A percentile compares a stretch with the other conserved stretches of the same genome.
Conservation (phyloP, 148 eudicot species). For the Vaccinium corymbosum region DNA sequence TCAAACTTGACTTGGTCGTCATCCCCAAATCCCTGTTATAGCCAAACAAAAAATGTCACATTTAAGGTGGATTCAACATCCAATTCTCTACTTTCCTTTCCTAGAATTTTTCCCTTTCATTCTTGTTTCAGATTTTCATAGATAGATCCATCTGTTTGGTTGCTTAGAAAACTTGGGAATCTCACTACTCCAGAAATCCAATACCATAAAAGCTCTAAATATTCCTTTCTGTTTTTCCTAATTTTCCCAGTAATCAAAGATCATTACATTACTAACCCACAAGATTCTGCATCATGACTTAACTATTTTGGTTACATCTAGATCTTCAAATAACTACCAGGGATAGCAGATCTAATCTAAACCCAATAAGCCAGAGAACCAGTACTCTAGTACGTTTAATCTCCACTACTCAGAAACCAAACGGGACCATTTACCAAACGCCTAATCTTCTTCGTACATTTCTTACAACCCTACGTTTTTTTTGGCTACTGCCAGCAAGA, state of each 20-base stretch:
- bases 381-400: background rate
- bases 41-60: slow-evolving; percentile 6
- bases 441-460: background rate
- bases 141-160: background rate
- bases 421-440: background rate
- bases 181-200: slow-evolving; percentile 5
- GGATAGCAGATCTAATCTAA: slow-evolving; percentile 6
- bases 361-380: background rate
- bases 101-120: background rate
- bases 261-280: background rate
- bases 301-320: background rate
- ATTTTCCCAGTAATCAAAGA: slow-evolving; percentile 14
- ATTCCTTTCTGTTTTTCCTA: background rate
- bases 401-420: slow-evolving; percentile 6
- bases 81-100: background rate
- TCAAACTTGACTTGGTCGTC: slow-evolving; percentile 24
- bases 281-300: slow-evolving; percentile 1
- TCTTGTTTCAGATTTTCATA: background rate
- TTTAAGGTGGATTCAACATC: background rate
- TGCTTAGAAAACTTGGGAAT: background rate
- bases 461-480: background rate
- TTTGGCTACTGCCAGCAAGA: background rate
- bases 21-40: slow-evolving; percentile 32
- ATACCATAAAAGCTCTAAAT: background rate
- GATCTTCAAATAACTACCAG: background rate